Conservation (phyloP, 108 stramenopile genomes). For the Hondaea fermentalgiana region DNA sequence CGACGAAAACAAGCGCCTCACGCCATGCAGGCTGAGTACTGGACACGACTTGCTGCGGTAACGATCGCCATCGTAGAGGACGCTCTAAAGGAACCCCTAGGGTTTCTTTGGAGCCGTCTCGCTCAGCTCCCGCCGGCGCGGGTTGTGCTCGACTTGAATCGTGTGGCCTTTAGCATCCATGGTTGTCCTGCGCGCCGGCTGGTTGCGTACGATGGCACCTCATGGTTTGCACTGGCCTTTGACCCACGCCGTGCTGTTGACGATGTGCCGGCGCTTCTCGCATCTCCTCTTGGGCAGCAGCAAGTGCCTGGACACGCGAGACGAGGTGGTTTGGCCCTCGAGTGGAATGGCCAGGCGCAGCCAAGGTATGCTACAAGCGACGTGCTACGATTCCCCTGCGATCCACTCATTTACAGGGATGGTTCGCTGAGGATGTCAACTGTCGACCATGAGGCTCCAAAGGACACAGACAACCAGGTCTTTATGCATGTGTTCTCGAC, state of each 20-base stretch:
- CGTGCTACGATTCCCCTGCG: not conserved
- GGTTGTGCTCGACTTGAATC: not conserved
- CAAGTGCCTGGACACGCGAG: not conserved
- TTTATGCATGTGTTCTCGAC: not conserved
- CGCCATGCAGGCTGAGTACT: not conserved
- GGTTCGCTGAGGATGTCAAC: not conserved
- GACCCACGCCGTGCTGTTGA: not conserved
- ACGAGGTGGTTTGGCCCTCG: not conserved
- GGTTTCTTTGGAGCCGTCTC: not conserved
- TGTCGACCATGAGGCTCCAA: not conserved
- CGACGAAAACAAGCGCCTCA: too few relatives aligned
- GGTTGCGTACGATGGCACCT: not conserved
- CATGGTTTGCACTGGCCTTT: not conserved
- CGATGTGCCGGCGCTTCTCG: not conserved
- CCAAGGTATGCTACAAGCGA: not conserved
- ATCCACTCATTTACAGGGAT: not conserved
- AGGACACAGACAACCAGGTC: not conserved
- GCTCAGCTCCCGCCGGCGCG: not conserved
- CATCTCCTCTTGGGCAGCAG: not conserved
- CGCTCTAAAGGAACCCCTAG: not conserved
- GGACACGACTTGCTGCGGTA: not conserved
- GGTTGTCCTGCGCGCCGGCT: not conserved
- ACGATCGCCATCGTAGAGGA: not conserved
- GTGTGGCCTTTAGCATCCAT: not conserved
- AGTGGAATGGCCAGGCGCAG: not conserved